Conservation (phyloP, 2,329 filamentous ascomycete species). For the Ciborinia camelliae region DNA sequence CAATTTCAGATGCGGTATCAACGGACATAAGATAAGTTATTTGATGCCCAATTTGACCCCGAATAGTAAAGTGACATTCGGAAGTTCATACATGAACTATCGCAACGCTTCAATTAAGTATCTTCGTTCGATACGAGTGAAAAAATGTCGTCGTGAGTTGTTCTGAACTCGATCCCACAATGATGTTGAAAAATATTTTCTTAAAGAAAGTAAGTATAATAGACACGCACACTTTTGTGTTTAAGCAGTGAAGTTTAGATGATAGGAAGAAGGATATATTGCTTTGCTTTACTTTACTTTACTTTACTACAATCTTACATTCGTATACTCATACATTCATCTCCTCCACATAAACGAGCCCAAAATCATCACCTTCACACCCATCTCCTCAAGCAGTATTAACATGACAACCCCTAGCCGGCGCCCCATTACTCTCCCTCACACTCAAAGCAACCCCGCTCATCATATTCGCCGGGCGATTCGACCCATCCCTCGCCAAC, state of each 20-base stretch:
- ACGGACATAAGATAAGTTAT: not conserved
- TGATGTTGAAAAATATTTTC: no score
- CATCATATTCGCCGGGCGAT: constrained; percentile 51
- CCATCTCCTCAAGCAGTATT: no score
- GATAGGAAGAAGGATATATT: not conserved
- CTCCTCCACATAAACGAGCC: not conserved
- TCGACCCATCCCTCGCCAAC: constrained; percentile 46
- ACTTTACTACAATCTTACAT: no score
- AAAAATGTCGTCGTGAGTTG: no score
- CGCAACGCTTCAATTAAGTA: not conserved
- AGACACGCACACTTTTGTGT: no score
- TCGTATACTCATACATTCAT: not conserved
- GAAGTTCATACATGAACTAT: not conserved
- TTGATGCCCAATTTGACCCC: not conserved
- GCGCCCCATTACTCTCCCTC: constrained; percentile 48
- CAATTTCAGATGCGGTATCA: not conserved
- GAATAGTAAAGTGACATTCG: not conserved
- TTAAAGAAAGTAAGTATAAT: no score
- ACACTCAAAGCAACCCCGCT: constrained; percentile 36
- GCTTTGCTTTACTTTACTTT: no score
- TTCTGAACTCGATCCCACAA: no score
- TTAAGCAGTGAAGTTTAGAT: not conserved
- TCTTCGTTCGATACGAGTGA: no score
- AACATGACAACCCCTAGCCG: constrained; percentile 31
- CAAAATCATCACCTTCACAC: not conserved